A percentile compares a stretch with the other conserved stretches of the same genome.
Conservation (phyloP, 345 rosid genomes). For the Ceriops tagal region DNA sequence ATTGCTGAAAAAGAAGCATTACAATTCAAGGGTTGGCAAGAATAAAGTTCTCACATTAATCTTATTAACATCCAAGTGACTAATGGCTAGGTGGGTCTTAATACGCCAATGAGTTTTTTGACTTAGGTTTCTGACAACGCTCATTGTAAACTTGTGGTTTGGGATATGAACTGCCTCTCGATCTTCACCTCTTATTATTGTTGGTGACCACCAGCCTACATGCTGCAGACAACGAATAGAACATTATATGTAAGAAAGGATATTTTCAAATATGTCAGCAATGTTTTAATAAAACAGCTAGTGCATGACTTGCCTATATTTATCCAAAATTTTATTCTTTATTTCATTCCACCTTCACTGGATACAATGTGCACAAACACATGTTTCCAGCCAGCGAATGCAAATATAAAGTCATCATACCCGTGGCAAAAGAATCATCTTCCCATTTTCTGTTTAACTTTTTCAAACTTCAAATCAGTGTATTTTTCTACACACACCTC, state of each 20-base stretch:
- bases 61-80: constrained; percentile 78
- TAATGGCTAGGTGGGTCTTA: constrained; percentile 78
- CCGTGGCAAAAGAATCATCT: constrained; percentile 1
- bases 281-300: neutral
- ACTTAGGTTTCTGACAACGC: constrained; percentile 74
- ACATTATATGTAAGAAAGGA: neutral
- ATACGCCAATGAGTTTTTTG: constrained; percentile 92
- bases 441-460: neutral
- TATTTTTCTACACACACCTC: constrained; percentile 57
- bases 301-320: too few relatives aligned
- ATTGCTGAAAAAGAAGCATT: neutral
- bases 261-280: neutral
- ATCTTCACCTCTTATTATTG: constrained; percentile 79
- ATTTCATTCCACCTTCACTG: neutral
- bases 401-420: neutral
- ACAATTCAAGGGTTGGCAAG: constrained; percentile 11
- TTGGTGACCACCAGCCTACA: constrained; percentile 89
- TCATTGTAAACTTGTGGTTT: constrained; percentile 75
- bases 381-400: neutral
- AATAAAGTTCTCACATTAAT: constrained; percentile 53
- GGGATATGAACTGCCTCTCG: constrained; percentile 92
- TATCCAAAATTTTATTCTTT: neutral
- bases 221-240: constrained; percentile 14
- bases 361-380: neutral
- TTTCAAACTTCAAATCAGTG: neutral